Base-by-base conservation (phyloP, 2,329 filamentous ascomycete species). In the Blastomyces percursus region DNA sequence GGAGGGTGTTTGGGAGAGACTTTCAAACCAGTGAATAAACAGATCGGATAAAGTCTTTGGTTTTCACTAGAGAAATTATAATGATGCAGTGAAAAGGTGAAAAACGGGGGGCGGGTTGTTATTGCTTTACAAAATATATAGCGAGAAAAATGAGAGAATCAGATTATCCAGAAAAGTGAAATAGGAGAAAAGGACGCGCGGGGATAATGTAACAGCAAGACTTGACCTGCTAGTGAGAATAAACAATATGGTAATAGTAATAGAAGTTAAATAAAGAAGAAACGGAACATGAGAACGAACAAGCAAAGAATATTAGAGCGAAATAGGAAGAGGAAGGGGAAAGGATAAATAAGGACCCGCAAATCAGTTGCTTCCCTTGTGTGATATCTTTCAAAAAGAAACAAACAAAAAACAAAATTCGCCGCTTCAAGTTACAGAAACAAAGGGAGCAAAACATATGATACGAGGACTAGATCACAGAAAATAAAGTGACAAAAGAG, bases 261-360 rank as follows among this genome's bases (percentile, higher is more conserved):
- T 61, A 64, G 46, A 60, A 27, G 46, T 60, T 38, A 21, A 64
- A 50, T 32, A 48, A 56, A 16, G 24, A 24, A 0, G 46, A 27
- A 50, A 46, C 42, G 42, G 30, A 51, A 62, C 57, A 48, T 71
- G 69, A 70, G 69, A 62, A 69, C 68, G 68, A 71, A 38, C 35
- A 69, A 67, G 69, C 66, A 69, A 71, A 71, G 75, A 73, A 35
- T 32, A 55, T 35, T 27, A n/a, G 51, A 55, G 19, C 0, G 24
- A 51, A 51, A 30, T 30, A 19, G 51, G 32, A 42, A 55, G 35
- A 55, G 64, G 61, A 67, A 55, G 57, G 11, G 52, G 63, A 65
- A 55, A 66, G 35, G n/a, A 63, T 63, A 67, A 64, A 66, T 67
- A 63, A 42, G 32, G 30, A 59, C 38, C 21, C 14, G 46, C 40